Percentiles rank a stretch among this genome's conserved stretches.
Conservation (phyloP, 1,284 basidiomycete genomes). For the Waitea zeae region DNA sequence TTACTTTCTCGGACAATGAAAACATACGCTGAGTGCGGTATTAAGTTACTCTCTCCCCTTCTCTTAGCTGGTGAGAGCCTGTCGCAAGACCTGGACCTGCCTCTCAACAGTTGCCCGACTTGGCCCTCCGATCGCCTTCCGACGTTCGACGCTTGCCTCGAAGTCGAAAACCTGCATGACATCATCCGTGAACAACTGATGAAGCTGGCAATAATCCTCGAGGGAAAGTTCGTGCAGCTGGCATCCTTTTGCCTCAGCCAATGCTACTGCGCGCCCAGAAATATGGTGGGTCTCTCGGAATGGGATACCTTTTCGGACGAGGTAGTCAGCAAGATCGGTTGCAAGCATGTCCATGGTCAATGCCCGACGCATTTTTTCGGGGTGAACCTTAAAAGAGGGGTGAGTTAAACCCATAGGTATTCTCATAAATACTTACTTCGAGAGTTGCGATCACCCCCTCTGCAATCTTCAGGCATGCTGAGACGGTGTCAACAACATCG, state of each 20-base stretch:
- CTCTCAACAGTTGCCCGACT: constrained; percentile 73
- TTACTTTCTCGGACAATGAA: no score
- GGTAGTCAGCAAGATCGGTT: constrained; percentile 94
- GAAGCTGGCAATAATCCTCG: constrained; percentile 63
- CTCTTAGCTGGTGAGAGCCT: constrained; percentile 19
- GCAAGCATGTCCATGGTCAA: constrained; percentile 95
- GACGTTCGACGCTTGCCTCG: constrained; percentile 88
- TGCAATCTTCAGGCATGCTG: constrained; percentile 83
- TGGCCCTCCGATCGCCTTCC: constrained; percentile 86
- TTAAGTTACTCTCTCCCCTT: neutral
- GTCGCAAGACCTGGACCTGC: constrained; percentile 62
- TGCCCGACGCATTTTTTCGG: constrained; percentile 77
- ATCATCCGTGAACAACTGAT: constrained; percentile 70
- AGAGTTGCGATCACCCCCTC: constrained; percentile 90
- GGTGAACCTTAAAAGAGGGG: constrained; percentile 48
- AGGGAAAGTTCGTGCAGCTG: constrained; percentile 72
- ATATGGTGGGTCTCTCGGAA: constrained; percentile 99
- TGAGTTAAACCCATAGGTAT: neutral
- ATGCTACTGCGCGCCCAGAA: constrained; percentile 87
- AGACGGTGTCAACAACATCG: constrained; percentile 82
- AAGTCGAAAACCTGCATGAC: constrained; percentile 78
- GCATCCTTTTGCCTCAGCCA: constrained; percentile 74
- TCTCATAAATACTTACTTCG: constrained; percentile 32
- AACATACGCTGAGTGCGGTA: no score
- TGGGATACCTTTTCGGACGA: constrained; percentile 91